Conservation (phyloP, 257 asterid genomes). For the Perilla frutescens region DNA sequence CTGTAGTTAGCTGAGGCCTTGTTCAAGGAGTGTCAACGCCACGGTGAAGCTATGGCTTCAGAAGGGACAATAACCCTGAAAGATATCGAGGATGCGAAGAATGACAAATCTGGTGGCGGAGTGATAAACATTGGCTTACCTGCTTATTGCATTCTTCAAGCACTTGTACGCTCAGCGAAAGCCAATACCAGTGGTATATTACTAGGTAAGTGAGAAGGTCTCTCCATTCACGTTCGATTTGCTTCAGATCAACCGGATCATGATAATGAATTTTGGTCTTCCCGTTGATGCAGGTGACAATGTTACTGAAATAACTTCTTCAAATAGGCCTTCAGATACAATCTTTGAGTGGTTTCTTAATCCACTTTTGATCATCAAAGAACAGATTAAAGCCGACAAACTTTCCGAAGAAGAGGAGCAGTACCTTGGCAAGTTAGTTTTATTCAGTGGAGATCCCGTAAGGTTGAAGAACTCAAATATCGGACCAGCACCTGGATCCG, state of each 20-base stretch:
- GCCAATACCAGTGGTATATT: constrained; percentile 68
- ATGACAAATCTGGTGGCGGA: constrained; percentile 51
- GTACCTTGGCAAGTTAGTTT: constrained; percentile 71
- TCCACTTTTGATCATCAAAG: constrained; percentile 87
- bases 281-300: constrained; percentile 54
- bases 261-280: constrained; percentile 3
- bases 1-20: constrained; percentile 68
- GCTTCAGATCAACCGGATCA: constrained; percentile 5
- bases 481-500: constrained; percentile 60
- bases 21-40: constrained; percentile 64
- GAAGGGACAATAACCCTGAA: constrained; percentile 68
- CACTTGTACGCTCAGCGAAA: constrained; percentile 72
- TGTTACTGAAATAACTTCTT: constrained; percentile 68
- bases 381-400: constrained; percentile 76
- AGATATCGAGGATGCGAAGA: constrained; percentile 84
- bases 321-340: constrained; percentile 83
- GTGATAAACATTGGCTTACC: constrained; percentile 80
- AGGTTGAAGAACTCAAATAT: constrained; percentile 60
- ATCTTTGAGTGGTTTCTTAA: constrained; percentile 90
- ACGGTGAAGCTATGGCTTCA: constrained; percentile 68
- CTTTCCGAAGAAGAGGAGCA: constrained; percentile 81
- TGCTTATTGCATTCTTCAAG: constrained; percentile 78
- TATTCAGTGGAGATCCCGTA: constrained; percentile 63
- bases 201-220: constrained; percentile 53
- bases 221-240: background rate